Base-by-base conservation (phyloP, 164 flowering plant species). In the Nymphaea colorata region DNA sequence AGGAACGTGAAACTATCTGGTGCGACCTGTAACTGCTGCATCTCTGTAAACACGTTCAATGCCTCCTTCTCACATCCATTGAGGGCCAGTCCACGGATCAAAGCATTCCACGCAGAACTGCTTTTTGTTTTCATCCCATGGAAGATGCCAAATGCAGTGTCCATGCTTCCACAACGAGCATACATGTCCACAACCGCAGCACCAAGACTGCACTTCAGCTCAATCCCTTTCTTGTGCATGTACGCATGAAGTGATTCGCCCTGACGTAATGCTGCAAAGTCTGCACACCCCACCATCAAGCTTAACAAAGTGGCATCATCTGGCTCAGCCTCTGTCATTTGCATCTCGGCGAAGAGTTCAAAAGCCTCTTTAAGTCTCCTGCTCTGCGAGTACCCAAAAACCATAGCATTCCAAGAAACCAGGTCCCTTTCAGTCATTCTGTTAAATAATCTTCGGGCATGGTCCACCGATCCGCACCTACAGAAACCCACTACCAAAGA, bases 401-500 rank as follows among this genome's bases (percentile, higher is more conserved):
- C 69, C 67, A 74, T 69, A 44, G 67, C 68, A 67, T 77, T 77
- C 77, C 80, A 74, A 3, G 77, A 65, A 2, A 71, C 75, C 69
- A 67, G 63, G 69, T 74, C 80, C 72, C 77, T 77, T 2, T 44
- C 6, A 71, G 69, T 66, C 77, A 74, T 77, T 61, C 51, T 77
- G 72, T 71, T 77, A 67, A 76, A 76, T 59, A 71, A 44, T 51
- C 42, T 64, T 61, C 59, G 60, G 6, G 77, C 80, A 67, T 69
- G 18, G 18, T 16, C 60, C 15, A 71, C 42, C 66, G 79, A 71
- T 18, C 75, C 79, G 68, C 89, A 88, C 42, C 73, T 82, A 76
- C 68, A 73, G 4, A 85, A 86, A 70, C 86, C 85, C 66, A 84
- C 82, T 18, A 87, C 53, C n/a, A 90, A 90, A 79, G 85, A 87